These are phyloP conservation scores for Mariannaea elegans DNA, from an alignment of 2,329 filamentous ascomycete genomes.

Conservation along the genomic window DNA sequence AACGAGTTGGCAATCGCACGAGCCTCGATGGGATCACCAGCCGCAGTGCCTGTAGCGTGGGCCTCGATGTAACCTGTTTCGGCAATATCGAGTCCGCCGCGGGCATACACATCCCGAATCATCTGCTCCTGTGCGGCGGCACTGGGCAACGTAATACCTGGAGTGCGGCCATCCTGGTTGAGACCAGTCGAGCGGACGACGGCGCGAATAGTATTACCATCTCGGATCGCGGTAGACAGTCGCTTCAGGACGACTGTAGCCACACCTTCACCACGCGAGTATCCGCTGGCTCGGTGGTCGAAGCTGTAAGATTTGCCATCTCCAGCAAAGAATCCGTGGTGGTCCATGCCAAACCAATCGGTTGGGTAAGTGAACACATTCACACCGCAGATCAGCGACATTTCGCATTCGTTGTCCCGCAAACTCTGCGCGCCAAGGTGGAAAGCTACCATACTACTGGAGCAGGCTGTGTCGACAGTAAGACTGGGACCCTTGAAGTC, in stretches of 20 bases:
- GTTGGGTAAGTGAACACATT: not conserved
- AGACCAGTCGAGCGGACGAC: not conserved
- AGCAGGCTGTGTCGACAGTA: not conserved
- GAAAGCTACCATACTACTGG: not conserved
- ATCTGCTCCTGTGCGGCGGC: not conserved
- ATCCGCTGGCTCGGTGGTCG: slow-evolving; percentile 1
- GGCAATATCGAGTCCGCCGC: not conserved
- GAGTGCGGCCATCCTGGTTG: not conserved
- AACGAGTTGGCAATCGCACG: not conserved
- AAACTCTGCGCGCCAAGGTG: not conserved
- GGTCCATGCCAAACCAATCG: no score
- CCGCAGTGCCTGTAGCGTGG: not conserved
- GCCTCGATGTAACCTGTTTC: not conserved
- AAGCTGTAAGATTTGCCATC: not conserved
- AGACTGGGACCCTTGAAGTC: not conserved
- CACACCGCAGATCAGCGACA: not conserved
- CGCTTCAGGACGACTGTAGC: not conserved
- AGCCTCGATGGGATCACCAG: not conserved
- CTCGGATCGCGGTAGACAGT: not conserved
- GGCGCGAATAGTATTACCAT: not conserved
- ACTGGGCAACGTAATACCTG: not conserved
- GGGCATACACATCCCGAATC: not conserved
- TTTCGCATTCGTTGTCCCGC: not conserved
- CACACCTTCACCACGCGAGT: slow-evolving; percentile 1
- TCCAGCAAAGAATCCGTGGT: not conserved